Base-by-base conservation (phyloP, 371 early-diverging fungal species). In the Mucor plumbeus region DNA sequence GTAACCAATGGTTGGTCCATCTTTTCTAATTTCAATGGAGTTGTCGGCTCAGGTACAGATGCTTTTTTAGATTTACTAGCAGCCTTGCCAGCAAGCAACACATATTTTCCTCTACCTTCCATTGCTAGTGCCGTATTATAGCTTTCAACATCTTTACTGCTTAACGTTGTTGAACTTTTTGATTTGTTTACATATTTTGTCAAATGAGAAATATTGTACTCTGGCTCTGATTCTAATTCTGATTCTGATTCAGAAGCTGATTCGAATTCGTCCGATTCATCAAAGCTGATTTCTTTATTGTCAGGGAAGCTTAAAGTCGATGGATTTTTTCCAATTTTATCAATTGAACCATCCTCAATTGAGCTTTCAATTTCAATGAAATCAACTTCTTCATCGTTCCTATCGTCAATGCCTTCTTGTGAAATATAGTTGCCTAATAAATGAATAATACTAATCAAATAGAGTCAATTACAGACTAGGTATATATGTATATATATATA, bases 391-490 rank as follows among this genome's bases (percentile, higher is more conserved):
- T 56, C 36, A 36, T 56, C 56, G n/a, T 35, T 8, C 10, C 65
- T 65, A 21, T 64, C 68, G 13, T 64, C 75, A 5, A 62, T 65
- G 33, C 76, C 85, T 5, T 75, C 80, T 8, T 47, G 55, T 5
- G 59, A 80, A 38, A 92, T 67, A 76, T 91, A 89, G 86, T 93
- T 91, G 59, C 95, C 95, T 56, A 89, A 87, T 65, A 95, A 71
- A 72, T 94, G 87, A 36, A 95, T 69, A 36, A 81, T 57, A 75
- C 79, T 81, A 90, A 38, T 38, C 38, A 19, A 21, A 50, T 36
- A 4, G 19, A 38, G 15, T 47, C 19, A 47, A n/a, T 47, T 47
- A 47, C 47, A 19, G 26, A 26, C 26, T 3, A 26, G 3, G 3
- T 26, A 26, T 9, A 17, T 36, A 11, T 11, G 5, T 36, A 15